phyloP scores from a whole-genome alignment of 768 basidiomycete species.

The Clitopilus passeckerianus region DNA sequence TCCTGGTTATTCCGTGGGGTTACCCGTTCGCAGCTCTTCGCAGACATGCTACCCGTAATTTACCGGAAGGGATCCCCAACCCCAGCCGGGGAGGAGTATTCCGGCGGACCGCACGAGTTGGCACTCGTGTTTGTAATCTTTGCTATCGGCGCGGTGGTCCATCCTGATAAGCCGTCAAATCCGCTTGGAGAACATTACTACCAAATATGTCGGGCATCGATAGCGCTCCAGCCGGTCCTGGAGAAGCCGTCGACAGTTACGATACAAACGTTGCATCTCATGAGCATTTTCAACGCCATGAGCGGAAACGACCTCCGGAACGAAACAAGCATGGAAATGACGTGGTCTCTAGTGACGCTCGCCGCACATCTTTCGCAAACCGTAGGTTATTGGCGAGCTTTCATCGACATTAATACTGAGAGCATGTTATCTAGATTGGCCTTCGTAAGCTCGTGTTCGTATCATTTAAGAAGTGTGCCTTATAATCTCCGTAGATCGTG shows the following conservation, averaged over 20 bases:
- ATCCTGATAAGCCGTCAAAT: constrained; percentile 19
- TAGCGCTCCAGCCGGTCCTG: constrained; percentile 63
- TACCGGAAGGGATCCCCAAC: constrained; percentile 21
- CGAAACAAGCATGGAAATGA: constrained; percentile 70
- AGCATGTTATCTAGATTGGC: constrained; percentile 41
- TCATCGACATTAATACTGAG: neutral
- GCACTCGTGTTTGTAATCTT: constrained; percentile 45
- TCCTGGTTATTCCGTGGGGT: constrained; percentile 51
- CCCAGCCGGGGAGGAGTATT: constrained; percentile 22
- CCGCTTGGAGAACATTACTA: constrained; percentile 59
- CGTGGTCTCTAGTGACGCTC: constrained; percentile 63
- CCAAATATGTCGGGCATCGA: constrained; percentile 58
- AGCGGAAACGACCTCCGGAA: constrained; percentile 54
- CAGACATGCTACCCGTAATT: constrained; percentile 35
- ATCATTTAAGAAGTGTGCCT: neutral
- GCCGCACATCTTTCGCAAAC: constrained; percentile 63
- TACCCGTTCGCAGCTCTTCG: constrained; percentile 36
- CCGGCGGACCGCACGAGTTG: constrained; percentile 42
- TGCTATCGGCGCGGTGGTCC: constrained; percentile 49
- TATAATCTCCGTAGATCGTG: constrained; percentile 41
- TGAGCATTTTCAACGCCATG: constrained; percentile 70
- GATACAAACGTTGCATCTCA: constrained; percentile 63
- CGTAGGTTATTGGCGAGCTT: constrained; percentile 24
- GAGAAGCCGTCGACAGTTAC: constrained; percentile 70
- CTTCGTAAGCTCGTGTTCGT: constrained; percentile 45